Evolutionary conservation across 2,329 filamentous ascomycete genomes (phyloP).

Genomic region (Fusarium keratoplasticum): DNA sequence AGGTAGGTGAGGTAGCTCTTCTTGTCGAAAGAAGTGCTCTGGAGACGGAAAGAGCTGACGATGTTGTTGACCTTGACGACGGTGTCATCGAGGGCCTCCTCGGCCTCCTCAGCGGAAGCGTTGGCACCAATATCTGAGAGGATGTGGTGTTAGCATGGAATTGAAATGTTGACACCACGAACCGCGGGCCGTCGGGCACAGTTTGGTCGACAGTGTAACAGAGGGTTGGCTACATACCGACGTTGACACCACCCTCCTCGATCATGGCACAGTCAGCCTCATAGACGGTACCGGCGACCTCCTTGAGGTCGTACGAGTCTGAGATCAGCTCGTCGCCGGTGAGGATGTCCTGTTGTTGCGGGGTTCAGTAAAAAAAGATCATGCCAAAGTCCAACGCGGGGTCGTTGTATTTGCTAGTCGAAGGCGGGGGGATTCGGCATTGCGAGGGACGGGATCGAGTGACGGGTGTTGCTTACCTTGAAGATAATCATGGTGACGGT

Average conservation of each 20-base stretch:
- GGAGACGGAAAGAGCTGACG: slow-evolving; percentile 90
- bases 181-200: not conserved
- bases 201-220: not conserved
- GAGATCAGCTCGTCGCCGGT: slow-evolving; percentile 96
- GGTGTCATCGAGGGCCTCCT: slow-evolving; percentile 78
- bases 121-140: slow-evolving; percentile 88
- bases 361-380: slow-evolving; percentile 44
- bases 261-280: slow-evolving; percentile 95
- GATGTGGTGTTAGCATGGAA: slow-evolving; percentile 16
- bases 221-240: slow-evolving; percentile 67
- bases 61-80: slow-evolving; percentile 89
- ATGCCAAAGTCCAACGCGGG: slow-evolving; percentile 37
- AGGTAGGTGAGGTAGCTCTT: slow-evolving; percentile 85
- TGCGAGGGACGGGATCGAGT: not conserved
- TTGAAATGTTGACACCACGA: not conserved
- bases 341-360: slow-evolving; percentile 78
- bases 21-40: slow-evolving; percentile 85
- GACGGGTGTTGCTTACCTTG: slow-evolving; percentile 62
- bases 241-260: slow-evolving; percentile 77
- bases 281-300: slow-evolving; percentile 83
- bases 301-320: slow-evolving; percentile 88
- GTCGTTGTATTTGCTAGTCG: not conserved
- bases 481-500: slow-evolving; percentile 78
- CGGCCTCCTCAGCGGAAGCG: slow-evolving; percentile 91
- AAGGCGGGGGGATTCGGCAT: slow-evolving; percentile 4